Evolutionary conservation across 2,329 filamentous ascomycete genomes (phyloP), one percentile per base, ranked within the genome.

Genomic region (Ascochyta lentis): DNA sequence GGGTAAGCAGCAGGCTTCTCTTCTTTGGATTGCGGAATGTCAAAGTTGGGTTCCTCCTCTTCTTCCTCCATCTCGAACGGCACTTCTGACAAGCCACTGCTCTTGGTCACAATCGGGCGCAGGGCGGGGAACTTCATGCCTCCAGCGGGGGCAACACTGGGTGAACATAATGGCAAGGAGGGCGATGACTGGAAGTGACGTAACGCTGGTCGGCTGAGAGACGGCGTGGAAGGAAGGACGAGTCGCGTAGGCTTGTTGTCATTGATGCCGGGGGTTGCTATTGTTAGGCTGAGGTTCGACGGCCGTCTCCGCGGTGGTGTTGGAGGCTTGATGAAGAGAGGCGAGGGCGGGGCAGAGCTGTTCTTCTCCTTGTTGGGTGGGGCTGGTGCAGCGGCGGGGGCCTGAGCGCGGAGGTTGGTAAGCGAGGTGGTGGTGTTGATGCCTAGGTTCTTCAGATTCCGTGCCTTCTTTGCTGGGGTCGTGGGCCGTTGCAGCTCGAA

Each of bases 371-470:
- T 75, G 10, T 83, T 79, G 49, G 85, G 76, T 0, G 80, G 77
- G 9, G 80, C 63, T 76, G 63, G 83, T 72, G 67, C 82, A 80
- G 88, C 49, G 80, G 88, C 49, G 83, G 86, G 66, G 1, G 67
- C 66, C 67, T 49, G 82, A 71, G 46, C 72, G 5, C 83, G 81
- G 22, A 81, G 68, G 42, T 77, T 74, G 54, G 74, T 69, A 19
- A 79, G 70, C 0, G 81, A 79, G 10, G 80, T 73, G 8, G 83
- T 80, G 49, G 86, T 86, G 62, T 93, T 90, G 41, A 95, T 90
- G 1, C 89, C 92, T 4, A 95, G 81, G 35, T 90, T 90, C 77
- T 95, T 95, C 77, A 92, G 88, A 70, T 95, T 95, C 54, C 90
- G 87, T n/a, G 85, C 83, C 68, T 89, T 88, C 66, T 89, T 83